Conservation (phyloP, 2,329 filamentous ascomycete genomes). For the Fusarium lyarnte region DNA sequence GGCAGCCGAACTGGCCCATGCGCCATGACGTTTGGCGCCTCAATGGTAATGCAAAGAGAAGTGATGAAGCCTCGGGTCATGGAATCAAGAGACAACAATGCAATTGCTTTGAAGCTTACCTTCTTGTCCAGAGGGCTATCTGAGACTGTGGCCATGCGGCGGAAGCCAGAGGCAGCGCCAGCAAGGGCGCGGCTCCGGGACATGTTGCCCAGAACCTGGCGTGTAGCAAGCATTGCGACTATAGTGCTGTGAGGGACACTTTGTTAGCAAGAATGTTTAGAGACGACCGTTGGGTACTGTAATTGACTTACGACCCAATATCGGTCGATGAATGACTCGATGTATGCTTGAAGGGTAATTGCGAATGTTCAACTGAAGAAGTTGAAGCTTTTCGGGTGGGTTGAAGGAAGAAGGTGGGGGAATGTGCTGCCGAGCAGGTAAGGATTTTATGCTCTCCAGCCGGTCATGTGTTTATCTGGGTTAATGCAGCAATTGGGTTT, state of each 20-base stretch:
- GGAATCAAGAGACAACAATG: not conserved
- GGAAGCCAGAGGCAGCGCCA: conserved; percentile 68
- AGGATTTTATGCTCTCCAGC: conserved; percentile 1
- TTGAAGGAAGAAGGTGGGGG: conserved; percentile 2
- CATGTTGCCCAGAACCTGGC: conserved; percentile 73
- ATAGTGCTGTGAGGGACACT: not conserved
- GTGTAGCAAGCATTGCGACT: conserved; percentile 71
- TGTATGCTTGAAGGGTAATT: not conserved
- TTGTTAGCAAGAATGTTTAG: not conserved
- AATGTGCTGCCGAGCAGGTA: not conserved
- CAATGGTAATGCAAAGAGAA: not conserved
- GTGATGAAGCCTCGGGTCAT: not conserved
- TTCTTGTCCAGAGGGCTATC: conserved; percentile 91
- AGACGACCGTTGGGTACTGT: not conserved
- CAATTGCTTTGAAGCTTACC: conserved; percentile 58
- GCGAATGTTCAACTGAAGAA: not conserved
- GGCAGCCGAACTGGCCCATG: conserved; percentile 13
- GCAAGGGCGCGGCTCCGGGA: conserved; percentile 68
- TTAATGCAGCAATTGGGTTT: conserved; percentile 1
- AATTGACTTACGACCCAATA: not conserved
- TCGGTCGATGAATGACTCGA: not conserved
- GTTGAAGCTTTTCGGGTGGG: conserved; percentile 1
- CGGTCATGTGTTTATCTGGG: conserved; percentile 1
- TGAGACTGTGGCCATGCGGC: conserved; percentile 84
- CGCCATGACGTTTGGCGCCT: conserved; percentile 23